Evolutionary conservation across 2,329 filamentous ascomycete species (phyloP).

Genomic region (Orbilia brochopaga): DNA sequence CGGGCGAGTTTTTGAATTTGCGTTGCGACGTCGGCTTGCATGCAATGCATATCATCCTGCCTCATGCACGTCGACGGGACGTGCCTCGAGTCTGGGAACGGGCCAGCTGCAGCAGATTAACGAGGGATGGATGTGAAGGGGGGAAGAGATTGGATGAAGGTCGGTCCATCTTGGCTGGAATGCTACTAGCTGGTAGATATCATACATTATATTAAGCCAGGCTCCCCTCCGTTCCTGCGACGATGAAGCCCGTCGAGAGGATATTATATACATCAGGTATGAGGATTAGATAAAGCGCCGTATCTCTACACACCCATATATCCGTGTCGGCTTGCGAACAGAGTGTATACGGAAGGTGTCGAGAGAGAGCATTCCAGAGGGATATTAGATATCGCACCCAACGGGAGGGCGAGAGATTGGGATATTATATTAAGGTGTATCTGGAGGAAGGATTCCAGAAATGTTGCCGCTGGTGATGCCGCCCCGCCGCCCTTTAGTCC

Average conservation of each 20-base stretch:
- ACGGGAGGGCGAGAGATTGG: not conserved
- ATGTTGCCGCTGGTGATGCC: constrained; percentile 21
- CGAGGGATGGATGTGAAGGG: not conserved
- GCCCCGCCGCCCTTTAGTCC: not conserved
- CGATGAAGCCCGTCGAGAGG: not conserved
- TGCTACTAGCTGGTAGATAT: no score
- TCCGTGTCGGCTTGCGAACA: not conserved
- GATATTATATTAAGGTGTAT: constrained; percentile 15
- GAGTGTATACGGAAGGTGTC: constrained; percentile 7
- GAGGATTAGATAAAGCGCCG: constrained; percentile 2
- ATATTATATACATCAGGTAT: not conserved
- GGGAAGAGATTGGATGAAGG: not conserved
- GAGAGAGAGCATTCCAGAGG: constrained; percentile 7
- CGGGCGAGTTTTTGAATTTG: not conserved
- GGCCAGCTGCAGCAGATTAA: not conserved
- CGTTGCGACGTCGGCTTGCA: constrained; percentile 16
- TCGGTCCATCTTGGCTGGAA: not conserved
- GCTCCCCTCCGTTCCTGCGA: no score
- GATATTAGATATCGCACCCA: not conserved
- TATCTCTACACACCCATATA: constrained; percentile 1
- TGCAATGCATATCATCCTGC: constrained; percentile 26
- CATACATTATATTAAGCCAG: no score
- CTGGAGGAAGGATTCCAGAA: not conserved
- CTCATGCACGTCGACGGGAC: constrained; percentile 23
- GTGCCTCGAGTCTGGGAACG: not conserved